phyloP scores from a whole-genome alignment of 2,329 filamentous ascomycete genomes.

The Microcyclospora tardicrescens region DNA sequence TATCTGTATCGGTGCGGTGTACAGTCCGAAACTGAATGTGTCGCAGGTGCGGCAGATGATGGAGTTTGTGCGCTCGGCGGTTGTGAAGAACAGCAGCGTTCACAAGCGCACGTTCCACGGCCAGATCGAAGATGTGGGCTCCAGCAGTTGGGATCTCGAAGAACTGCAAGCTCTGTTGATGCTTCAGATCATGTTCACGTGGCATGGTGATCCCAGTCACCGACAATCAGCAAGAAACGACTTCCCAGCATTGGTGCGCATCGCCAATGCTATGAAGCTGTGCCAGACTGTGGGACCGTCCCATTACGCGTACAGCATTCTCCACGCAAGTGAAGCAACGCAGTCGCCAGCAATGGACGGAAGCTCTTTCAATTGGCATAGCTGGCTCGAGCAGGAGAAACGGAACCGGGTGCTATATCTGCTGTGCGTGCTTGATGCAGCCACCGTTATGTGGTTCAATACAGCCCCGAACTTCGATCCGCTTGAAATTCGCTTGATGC shows the following conservation, averaged over 20 bases:
- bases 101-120: constrained; percentile 32
- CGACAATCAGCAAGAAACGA: constrained; percentile 49
- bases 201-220: constrained; percentile 57
- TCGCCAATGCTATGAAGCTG: constrained; percentile 46
- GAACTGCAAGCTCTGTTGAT: constrained; percentile 56
- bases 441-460: constrained; percentile 61
- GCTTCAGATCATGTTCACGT: constrained; percentile 49
- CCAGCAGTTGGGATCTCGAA: constrained; percentile 38
- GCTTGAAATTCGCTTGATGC: constrained; percentile 51
- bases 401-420: constrained; percentile 52
- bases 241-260: constrained; percentile 43
- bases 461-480: constrained; percentile 48
- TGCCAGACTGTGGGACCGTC: constrained; percentile 39
- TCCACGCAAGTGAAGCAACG: constrained; percentile 45
- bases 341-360: constrained; percentile 35
- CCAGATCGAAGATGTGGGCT: constrained; percentile 27
- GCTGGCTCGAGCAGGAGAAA: constrained; percentile 60
- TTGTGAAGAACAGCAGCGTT: constrained; percentile 44
- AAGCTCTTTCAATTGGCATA: constrained; percentile 49
- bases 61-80: constrained; percentile 46
- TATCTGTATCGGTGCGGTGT: constrained; percentile 62
- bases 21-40: constrained; percentile 50
- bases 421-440: constrained; percentile 51
- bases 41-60: constrained; percentile 55
- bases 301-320: constrained; percentile 40